Percentiles rank a stretch among this genome's conserved stretches.
phyloP scores from a whole-genome alignment of 2,329 filamentous ascomycete genomes.

The Cucurbitaria berberidis region DNA sequence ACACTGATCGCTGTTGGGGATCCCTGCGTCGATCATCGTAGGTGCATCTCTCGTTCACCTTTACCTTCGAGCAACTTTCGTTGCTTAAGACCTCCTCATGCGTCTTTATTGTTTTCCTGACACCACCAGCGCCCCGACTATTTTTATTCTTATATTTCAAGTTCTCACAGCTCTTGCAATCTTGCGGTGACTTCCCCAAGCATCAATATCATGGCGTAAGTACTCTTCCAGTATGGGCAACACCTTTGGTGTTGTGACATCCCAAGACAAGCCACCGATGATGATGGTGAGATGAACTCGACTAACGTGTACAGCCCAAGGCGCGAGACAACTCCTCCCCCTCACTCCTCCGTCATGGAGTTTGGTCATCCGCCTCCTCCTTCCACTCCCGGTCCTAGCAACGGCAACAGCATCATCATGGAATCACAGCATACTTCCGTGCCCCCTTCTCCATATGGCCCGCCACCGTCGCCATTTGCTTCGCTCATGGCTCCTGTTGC shows the following conservation, averaged over 20 bases:
- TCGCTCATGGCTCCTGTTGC: not conserved
- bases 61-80: not conserved
- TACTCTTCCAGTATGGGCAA: not conserved
- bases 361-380: not conserved
- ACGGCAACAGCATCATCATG: conserved; percentile 4
- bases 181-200: not conserved
- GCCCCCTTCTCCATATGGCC: conserved; percentile 14
- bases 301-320: conserved; percentile 9
- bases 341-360: not conserved
- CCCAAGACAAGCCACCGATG: not conserved
- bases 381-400: not conserved
- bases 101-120: not conserved
- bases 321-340: conserved; percentile 4
- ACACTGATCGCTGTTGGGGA: not conserved
- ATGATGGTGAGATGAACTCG: not conserved
- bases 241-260: not conserved
- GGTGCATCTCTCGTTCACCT: conserved; percentile 1
- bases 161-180: not conserved
- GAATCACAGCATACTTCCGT: conserved; percentile 3
- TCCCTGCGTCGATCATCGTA: not conserved
- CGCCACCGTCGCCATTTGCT: not conserved
- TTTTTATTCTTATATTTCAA: not conserved
- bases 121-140: not conserved
- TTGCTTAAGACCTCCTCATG: not conserved
- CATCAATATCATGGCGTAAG: conserved; percentile 12